Conservation (phyloP, 2,329 filamentous ascomycete genomes). For the Aschersonia sp. region DNA sequence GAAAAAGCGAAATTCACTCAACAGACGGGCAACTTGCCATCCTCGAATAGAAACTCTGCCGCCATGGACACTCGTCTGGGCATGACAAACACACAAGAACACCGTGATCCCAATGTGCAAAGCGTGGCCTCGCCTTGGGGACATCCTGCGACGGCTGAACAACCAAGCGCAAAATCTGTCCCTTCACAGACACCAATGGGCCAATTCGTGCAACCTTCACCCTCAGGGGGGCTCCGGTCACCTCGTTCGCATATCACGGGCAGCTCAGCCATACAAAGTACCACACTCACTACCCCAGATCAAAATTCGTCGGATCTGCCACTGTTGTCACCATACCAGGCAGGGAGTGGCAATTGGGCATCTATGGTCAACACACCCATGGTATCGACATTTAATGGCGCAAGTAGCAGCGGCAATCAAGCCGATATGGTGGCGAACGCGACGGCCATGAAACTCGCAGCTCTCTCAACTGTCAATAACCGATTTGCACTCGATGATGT, state of each 20-base stretch:
- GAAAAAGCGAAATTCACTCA: constrained; percentile 97
- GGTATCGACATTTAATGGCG: constrained; percentile 65
- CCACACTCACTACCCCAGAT: constrained; percentile 60
- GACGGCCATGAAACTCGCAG: constrained; percentile 96
- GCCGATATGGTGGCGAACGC: constrained; percentile 98
- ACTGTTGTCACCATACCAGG: constrained; percentile 69
- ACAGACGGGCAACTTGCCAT: constrained; percentile 76
- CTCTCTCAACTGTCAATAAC: constrained; percentile 94
- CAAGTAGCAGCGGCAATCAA: constrained; percentile 44
- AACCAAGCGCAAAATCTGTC: constrained; percentile 54
- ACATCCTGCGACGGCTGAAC: constrained; percentile 30
- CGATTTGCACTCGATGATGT: constrained; percentile 93
- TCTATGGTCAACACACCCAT: constrained; percentile 98
- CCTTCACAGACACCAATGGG: constrained; percentile 78
- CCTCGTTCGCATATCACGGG: constrained; percentile 57
- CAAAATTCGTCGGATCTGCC: constrained; percentile 58
- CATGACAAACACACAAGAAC: constrained; percentile 42
- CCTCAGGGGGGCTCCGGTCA: constrained; percentile 61
- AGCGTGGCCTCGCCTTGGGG: constrained; percentile 61
- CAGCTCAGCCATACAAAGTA: constrained; percentile 64
- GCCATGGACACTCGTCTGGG: constrained; percentile 65
- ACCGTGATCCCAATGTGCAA: constrained; percentile 12
- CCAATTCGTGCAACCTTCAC: constrained; percentile 76
- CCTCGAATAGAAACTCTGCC: constrained; percentile 85
- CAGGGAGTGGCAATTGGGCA: constrained; percentile 85